Percentiles rank a stretch among this genome's conserved stretches.
phyloP scores from a whole-genome alignment of 495 filamentous ascomycete genomes.

The Barbatosphaeria neglecta region DNA sequence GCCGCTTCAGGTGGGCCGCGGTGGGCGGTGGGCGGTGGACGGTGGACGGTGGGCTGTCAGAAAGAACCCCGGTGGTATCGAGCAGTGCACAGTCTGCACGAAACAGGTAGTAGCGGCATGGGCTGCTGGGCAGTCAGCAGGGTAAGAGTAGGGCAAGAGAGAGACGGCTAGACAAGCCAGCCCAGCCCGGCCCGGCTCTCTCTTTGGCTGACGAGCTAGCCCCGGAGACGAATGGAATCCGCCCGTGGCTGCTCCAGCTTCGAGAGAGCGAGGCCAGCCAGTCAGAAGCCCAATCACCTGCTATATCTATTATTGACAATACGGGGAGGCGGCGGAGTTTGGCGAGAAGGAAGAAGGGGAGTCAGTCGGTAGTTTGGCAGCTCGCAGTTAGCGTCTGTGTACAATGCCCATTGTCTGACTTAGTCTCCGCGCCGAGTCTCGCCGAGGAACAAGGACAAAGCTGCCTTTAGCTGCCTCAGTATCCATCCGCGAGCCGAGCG shows the following conservation, averaged over 20 bases:
- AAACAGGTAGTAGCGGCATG: too few relatives aligned
- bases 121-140: neutral
- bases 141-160: neutral
- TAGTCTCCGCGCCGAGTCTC: neutral
- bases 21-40: too few relatives aligned
- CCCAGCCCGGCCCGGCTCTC: neutral
- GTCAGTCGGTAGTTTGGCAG: too few relatives aligned
- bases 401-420: neutral
- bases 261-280: neutral
- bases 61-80: too few relatives aligned
- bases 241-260: neutral
- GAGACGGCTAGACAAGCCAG: neutral
- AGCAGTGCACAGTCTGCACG: neutral
- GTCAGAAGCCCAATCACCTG: neutral
- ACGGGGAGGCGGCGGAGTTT: neutral
- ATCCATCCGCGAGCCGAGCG: neutral
- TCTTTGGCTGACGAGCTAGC: neutral
- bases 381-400: too few relatives aligned
- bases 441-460: too few relatives aligned
- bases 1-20: neutral
- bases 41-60: slow-evolving; percentile 1
- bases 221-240: neutral
- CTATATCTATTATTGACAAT: neutral
- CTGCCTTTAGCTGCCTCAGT: too few relatives aligned
- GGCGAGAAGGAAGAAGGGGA: neutral